Evolutionary conservation across 129 eudicot species (phyloP), one percentile per base, ranked within the genome.

Genomic region (Lactuca saligna): DNA sequence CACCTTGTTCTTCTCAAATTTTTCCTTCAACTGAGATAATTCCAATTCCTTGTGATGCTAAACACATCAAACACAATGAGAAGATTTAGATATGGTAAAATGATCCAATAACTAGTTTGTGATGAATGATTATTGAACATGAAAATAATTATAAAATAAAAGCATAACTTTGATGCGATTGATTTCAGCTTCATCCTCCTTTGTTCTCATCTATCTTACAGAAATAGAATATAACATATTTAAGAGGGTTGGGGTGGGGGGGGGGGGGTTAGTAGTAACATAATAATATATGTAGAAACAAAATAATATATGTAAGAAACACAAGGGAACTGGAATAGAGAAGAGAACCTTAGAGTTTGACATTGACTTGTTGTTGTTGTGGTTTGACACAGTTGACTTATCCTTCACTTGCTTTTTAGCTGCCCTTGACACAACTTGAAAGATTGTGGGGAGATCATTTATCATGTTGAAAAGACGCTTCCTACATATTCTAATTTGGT

Each of bases 31-130:
- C 69, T 72, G 86, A 61, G 88, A 73, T 70, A 93, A 81, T 76
- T 87, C 95, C 83, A 85, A 55, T 80, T 93, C 98, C 85, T 93
- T 89, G 76, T 89, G 89, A 72, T 86, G 95, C 98, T 93, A 76
- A 70, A 48, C 33, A 68, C 72, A 76, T 65, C 17, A 75, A 73
- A 78, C 65, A 71, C 5, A 57, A 38, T 32, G n/a, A 31, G 55
- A 51, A 4, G 11, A 66, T 68, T 70, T 64, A 54, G 15, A 48
- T 57, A 48, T 16, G 42, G 49, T 65, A 48, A 15, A 37, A 48
- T 75, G 38, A 69, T 60, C 14, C 11, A 61, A 46, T 58, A 54
- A 64, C 59, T 10, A 66, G 59, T 57, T 63, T 48, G 33, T 75
- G 38, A n/a, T 25, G 14, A 67, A 59, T 37, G 12, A 68, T 48